These are phyloP conservation scores for Suillus luteus DNA, from an alignment of 768 basidiomycete species.

Conservation along the genomic window DNA sequence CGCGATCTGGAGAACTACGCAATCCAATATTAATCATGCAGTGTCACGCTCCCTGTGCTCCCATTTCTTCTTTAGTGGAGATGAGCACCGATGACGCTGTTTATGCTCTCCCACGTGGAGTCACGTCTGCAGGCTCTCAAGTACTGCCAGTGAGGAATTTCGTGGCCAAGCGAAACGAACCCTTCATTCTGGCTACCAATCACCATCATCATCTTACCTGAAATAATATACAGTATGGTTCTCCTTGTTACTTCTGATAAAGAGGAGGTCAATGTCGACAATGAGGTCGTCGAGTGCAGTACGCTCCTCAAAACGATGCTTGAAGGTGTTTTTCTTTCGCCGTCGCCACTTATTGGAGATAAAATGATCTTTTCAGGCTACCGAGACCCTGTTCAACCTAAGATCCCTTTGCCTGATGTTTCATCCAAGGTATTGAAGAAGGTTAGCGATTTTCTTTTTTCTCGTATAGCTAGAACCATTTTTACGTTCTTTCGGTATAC, in stretches of 20 bases:
- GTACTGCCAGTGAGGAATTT: not conserved
- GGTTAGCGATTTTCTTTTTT: not conserved
- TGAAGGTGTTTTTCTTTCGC: not conserved
- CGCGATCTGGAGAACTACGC: not conserved
- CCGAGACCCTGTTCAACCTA: not conserved
- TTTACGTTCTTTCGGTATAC: not conserved
- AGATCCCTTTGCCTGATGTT: not conserved
- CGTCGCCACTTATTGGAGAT: not conserved
- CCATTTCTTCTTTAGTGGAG: not conserved
- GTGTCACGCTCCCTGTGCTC: not conserved
- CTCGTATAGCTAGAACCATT: not conserved
- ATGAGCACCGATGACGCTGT: not conserved
- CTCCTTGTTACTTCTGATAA: not conserved
- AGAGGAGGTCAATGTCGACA: not conserved
- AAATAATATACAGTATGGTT: not conserved
- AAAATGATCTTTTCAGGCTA: not conserved
- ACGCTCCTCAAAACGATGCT: not conserved
- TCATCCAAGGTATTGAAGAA: not conserved
- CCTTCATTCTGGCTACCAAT: not conserved
- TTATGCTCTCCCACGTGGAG: not conserved
- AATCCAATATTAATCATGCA: not conserved
- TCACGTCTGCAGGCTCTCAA: not conserved
- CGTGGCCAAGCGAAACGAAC: not conserved
- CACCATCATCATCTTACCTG: not conserved
- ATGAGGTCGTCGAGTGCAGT: not conserved